A percentile compares a stretch with the other conserved stretches of the same genome.
These are phyloP conservation scores for Aspergillus cristatus DNA, from an alignment of 495 filamentous ascomycete species.

Conservation along the genomic window DNA sequence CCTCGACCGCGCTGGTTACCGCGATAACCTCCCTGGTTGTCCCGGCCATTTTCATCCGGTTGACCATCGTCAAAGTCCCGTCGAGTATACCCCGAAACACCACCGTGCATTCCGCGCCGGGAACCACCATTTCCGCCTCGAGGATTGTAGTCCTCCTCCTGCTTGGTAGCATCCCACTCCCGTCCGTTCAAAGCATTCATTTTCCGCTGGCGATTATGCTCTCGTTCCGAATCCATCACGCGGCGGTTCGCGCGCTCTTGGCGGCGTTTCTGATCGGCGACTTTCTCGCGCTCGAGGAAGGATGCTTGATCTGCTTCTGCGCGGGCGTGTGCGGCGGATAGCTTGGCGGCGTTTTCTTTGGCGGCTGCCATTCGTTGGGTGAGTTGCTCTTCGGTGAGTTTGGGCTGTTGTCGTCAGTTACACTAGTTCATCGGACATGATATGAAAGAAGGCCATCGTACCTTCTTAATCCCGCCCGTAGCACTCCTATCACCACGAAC, in stretches of 20 bases:
- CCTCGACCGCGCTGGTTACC: slow-evolving; percentile 13
- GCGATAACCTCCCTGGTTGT: neutral
- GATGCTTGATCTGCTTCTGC: slow-evolving; percentile 60
- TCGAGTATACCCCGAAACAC: slow-evolving; percentile 35
- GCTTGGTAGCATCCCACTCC: slow-evolving; percentile 73
- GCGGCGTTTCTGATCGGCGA: slow-evolving; percentile 43
- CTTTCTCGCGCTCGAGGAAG: slow-evolving; percentile 56
- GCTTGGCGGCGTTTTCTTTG: slow-evolving; percentile 46
- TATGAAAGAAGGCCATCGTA: slow-evolving; percentile 9
- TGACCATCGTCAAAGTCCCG: slow-evolving; percentile 23
- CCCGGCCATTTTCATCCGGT: slow-evolving; percentile 10
- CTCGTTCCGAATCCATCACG: slow-evolving; percentile 60
- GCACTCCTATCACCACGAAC: slow-evolving; percentile 60
- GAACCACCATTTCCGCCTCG: slow-evolving; percentile 36
- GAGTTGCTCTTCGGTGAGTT: slow-evolving; percentile 62
- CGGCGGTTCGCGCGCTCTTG: slow-evolving; percentile 47
- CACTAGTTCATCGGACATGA: neutral
- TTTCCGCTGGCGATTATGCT: slow-evolving; percentile 63
- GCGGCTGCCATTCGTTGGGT: slow-evolving; percentile 50
- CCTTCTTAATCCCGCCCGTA: slow-evolving; percentile 55
- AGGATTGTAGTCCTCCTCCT: slow-evolving; percentile 49
- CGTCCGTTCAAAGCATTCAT: slow-evolving; percentile 53
- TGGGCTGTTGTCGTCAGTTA: slow-evolving; percentile 33
- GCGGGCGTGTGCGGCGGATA: slow-evolving; percentile 52
- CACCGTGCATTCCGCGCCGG: slow-evolving; percentile 53